Percentiles rank a stretch among this genome's conserved stretches.
Conservation (phyloP, 2,329 filamentous ascomycete genomes). For the Verticillium nubilum region DNA sequence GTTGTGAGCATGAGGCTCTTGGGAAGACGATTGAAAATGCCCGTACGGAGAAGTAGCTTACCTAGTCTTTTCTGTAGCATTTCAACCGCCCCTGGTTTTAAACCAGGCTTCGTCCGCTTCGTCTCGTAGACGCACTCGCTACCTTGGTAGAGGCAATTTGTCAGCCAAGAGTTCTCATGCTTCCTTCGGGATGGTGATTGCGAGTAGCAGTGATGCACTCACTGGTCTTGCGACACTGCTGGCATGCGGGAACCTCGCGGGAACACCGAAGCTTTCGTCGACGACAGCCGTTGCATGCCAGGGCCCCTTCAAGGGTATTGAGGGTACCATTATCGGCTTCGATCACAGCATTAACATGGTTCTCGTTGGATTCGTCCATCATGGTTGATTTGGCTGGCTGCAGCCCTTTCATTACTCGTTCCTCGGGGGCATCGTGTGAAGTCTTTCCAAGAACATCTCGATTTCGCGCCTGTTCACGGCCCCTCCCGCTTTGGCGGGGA, state of each 20-base stretch:
- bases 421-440: background rate
- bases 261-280: constrained; percentile 7
- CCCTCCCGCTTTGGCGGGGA: background rate
- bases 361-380: background rate
- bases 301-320: background rate
- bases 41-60: constrained; percentile 1
- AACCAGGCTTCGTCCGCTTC: constrained; percentile 27
- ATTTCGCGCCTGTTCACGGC: background rate
- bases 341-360: background rate
- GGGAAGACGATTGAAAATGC: background rate
- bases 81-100: constrained; percentile 30
- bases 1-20: constrained; percentile 1
- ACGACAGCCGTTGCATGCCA: constrained; percentile 8
- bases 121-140: constrained; percentile 23
- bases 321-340: background rate
- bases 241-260: constrained; percentile 5
- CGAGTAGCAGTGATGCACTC: background rate
- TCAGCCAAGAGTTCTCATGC: background rate
- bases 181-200: background rate
- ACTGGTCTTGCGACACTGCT: constrained; percentile 9
- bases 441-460: background rate
- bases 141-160: background rate
- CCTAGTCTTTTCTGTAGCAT: constrained; percentile 26
- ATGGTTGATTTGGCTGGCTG: background rate
- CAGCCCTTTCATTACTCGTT: background rate